Evolutionary conservation across 2,329 filamentous ascomycete genomes (phyloP), one percentile per base, ranked within the genome.

Genomic region (Didymella segeticola): DNA sequence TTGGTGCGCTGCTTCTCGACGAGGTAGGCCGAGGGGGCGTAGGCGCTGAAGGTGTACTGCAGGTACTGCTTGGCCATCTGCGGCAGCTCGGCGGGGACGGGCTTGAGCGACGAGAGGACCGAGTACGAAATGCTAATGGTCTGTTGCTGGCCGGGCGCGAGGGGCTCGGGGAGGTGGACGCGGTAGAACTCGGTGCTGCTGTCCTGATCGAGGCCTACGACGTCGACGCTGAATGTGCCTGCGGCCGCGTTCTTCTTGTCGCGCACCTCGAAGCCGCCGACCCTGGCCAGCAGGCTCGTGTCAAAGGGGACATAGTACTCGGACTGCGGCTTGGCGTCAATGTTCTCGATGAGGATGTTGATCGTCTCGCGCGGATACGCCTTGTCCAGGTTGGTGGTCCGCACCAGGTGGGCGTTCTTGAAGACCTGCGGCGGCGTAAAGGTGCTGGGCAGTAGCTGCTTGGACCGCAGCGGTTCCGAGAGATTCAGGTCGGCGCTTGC

Each of bases 1-100:
- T 98, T 96, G 31, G 95, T 98, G 85, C 97, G 97, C 76, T 99
- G 95, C 80, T 96, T 96, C 68, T 85, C 75, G 12, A 92, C 97
- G 15, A 83, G 79, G 79, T 99, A 99, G 57, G 89, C 88, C 9
- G 91, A 96, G 14, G 88, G 88, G 39, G 83, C 84, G 77, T 96
- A 96, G 62, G 90, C 89, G 57, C 90, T 93, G 80, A 96, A 96
- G 50, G 86, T 82, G 80, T 96, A 92, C 51, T 85, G 82, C 47
- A 99, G 86, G 78, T 88, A 97, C 77, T 99, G 95, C 74, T 88
- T 86, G 45, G 92, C 91, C 38, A 86, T 83, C 75, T 99, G 95
- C n/a, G 83, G 80, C 71, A 99, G 93, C 47, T 86, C 78, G 2
- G 89, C 88, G 15, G 95, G 95, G 14, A 96, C 86, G 34, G 95